phyloP scores from a whole-genome alignment of 2,329 filamentous ascomycete genomes.

The Periglandula ipomoeae region DNA sequence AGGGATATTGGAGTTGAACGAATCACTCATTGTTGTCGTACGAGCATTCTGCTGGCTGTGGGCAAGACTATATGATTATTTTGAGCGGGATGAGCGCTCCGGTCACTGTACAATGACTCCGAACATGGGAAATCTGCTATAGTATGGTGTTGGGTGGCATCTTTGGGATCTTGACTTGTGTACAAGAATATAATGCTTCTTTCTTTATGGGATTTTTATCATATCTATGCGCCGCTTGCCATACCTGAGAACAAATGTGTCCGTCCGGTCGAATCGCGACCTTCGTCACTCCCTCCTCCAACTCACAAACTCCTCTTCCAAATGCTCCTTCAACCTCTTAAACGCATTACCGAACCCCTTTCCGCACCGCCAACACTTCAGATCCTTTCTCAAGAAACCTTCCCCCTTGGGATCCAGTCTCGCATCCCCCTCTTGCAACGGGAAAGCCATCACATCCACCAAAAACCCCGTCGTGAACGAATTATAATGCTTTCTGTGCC shows the following conservation, averaged over 20 bases:
- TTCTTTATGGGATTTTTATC: neutral
- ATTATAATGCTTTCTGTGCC: constrained; percentile 83
- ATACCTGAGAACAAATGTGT: neutral
- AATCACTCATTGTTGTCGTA: neutral
- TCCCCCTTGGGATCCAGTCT: constrained; percentile 47
- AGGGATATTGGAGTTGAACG: neutral
- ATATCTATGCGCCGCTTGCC: neutral
- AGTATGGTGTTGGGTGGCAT: neutral
- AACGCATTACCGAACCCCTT: constrained; percentile 67
- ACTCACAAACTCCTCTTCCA: constrained; percentile 61
- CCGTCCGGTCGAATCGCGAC: neutral
- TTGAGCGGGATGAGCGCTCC: neutral
- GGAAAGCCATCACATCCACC: constrained; percentile 69
- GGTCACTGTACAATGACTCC: neutral
- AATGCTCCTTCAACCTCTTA: constrained; percentile 62
- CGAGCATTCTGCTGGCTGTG: neutral
- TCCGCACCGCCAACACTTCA: constrained; percentile 81
- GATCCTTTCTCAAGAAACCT: constrained; percentile 53
- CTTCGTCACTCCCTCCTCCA: constrained; percentile 56
- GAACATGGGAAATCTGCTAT: neutral
- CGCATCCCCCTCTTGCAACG: constrained; percentile 56
- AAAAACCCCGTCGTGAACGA: constrained; percentile 85
- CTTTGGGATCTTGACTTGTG: neutral
- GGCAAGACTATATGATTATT: neutral
- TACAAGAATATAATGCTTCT: neutral